These are phyloP conservation scores for Huntiella decipiens DNA, from an alignment of 2,329 filamentous ascomycete genomes.

Conservation along the genomic window DNA sequence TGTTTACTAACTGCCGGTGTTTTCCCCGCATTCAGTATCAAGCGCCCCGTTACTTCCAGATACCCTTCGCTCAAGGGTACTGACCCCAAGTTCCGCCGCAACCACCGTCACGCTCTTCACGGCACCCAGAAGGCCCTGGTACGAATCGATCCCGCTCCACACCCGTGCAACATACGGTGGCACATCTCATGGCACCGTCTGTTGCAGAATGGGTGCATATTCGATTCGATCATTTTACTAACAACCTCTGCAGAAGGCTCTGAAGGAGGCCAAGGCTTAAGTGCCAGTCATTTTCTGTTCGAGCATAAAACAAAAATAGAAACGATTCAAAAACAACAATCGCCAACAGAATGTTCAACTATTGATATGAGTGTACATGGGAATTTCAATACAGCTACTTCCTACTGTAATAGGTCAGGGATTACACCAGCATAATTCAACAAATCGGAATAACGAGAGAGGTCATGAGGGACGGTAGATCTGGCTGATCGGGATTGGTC, in stretches of 20 bases:
- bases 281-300: slow-evolving; percentile 35
- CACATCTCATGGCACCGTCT: not conserved
- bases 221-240: slow-evolving; percentile 15
- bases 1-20: not conserved
- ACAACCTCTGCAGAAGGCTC: slow-evolving; percentile 59
- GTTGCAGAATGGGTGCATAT: not conserved
- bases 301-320: slow-evolving; percentile 11
- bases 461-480: no score
- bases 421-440: no score
- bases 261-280: slow-evolving; percentile 85
- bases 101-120: slow-evolving; percentile 99
- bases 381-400: no score
- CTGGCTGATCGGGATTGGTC: no score
- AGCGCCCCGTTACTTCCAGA: slow-evolving; percentile 98
- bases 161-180: no score
- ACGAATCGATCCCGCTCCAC: slow-evolving; percentile 23
- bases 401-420: no score
- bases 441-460: no score
- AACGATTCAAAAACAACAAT: slow-evolving; percentile 10
- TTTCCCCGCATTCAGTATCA: slow-evolving; percentile 54
- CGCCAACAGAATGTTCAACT: not conserved
- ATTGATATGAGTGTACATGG: no score
- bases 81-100: slow-evolving; percentile 99
- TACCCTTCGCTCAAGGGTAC: slow-evolving; percentile 98
- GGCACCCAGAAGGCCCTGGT: slow-evolving; percentile 97